Evolutionary conservation across 2,329 filamentous ascomycete species (phyloP).

Genomic region (Arthrobotrys iridis): DNA sequence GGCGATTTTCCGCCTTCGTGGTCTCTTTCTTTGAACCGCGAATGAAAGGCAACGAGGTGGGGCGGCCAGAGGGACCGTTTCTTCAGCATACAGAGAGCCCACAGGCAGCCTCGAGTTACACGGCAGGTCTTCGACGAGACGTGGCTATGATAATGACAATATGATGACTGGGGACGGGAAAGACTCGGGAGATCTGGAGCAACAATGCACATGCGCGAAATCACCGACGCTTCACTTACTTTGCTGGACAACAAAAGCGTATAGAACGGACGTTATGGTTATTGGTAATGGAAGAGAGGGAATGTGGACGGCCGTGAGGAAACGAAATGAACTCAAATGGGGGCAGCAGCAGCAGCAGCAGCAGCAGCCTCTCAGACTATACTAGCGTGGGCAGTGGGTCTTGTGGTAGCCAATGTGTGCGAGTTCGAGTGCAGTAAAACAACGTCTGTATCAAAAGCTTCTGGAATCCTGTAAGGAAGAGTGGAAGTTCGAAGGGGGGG

Average conservation of each 20-base stretch:
- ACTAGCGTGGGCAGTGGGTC: slow-evolving; percentile 1
- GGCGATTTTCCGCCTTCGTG: slow-evolving; percentile 20
- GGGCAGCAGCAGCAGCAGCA: background rate
- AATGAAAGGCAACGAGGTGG: slow-evolving; percentile 19
- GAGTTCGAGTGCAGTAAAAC: background rate
- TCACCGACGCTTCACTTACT: background rate
- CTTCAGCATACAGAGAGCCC: background rate
- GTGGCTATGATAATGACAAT: background rate
- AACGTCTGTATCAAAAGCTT: slow-evolving; percentile 15
- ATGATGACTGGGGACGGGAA: background rate
- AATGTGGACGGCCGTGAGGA: background rate
- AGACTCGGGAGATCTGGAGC: background rate
- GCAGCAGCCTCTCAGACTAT: background rate
- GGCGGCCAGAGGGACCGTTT: slow-evolving; percentile 1
- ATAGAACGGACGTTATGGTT: background rate
- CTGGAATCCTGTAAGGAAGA: slow-evolving; percentile 30
- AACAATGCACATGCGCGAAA: slow-evolving; percentile 23
- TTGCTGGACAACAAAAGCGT: background rate
- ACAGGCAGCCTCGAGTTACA: slow-evolving; percentile 1
- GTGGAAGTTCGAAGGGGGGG: no score
- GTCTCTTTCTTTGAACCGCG: slow-evolving; percentile 20
- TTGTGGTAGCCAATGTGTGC: background rate
- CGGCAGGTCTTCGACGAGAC: background rate
- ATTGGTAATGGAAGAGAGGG: background rate
- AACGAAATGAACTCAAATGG: slow-evolving; percentile 37